Percentiles rank a stretch among this genome's conserved stretches.
Conservation (phyloP, 2,329 filamentous ascomycete species). For the Fusarium camptoceras region DNA sequence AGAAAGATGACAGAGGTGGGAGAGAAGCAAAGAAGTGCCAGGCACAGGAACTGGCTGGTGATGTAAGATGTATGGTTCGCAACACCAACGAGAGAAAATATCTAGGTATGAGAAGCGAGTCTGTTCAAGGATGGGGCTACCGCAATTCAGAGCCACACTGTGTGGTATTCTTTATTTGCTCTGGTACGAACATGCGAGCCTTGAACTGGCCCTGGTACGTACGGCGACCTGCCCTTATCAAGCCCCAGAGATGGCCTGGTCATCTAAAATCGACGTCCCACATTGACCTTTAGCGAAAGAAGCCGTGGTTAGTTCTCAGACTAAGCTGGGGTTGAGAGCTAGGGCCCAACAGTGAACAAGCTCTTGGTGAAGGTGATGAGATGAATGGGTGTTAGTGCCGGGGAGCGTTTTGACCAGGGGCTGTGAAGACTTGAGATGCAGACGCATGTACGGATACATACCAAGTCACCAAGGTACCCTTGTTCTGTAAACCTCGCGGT, state of each 20-base stretch:
- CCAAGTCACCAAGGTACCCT: constrained; percentile 32
- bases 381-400: constrained; percentile 39
- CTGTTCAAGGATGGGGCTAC: constrained; percentile 32
- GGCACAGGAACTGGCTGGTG: constrained; percentile 37
- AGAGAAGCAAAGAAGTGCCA: constrained; percentile 30
- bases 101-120: constrained; percentile 40
- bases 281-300: constrained; percentile 36
- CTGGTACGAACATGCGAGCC: constrained; percentile 40
- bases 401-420: constrained; percentile 43
- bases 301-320: constrained; percentile 39
- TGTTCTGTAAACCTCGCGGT: constrained; percentile 34
- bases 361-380: constrained; percentile 35
- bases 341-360: constrained; percentile 36
- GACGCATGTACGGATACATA: constrained; percentile 39
- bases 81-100: constrained; percentile 41
- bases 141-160: constrained; percentile 43
- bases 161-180: constrained; percentile 44
- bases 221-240: constrained; percentile 43
- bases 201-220: constrained; percentile 39
- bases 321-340: constrained; percentile 41
- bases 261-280: constrained; percentile 38
- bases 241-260: constrained; percentile 42
- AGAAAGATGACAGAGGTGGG: constrained; percentile 34
- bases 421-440: constrained; percentile 35
- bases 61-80: constrained; percentile 44